Evolutionary conservation across 148 eudicot species (phyloP).

Genomic region (Chenopodium suecicum): DNA sequence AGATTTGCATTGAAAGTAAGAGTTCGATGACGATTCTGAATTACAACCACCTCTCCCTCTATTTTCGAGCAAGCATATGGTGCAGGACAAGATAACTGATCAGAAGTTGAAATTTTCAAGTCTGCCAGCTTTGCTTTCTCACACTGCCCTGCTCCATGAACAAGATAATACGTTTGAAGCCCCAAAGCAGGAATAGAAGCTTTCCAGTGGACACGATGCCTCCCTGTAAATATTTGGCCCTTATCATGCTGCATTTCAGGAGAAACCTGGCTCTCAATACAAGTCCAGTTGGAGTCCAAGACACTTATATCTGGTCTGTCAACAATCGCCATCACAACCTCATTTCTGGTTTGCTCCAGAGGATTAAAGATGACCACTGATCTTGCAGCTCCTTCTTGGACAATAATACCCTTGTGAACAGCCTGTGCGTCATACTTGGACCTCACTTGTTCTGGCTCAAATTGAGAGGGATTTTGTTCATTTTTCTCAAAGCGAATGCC

Average conservation of each 20-base stretch:
- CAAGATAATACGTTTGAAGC: constrained; percentile 79
- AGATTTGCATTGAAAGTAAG: constrained; percentile 59
- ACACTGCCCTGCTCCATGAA: constrained; percentile 61
- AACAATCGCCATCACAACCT: constrained; percentile 82
- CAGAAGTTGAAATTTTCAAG: constrained; percentile 47
- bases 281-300: constrained; percentile 93
- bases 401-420: constrained; percentile 51
- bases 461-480: constrained; percentile 74
- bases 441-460: constrained; percentile 78
- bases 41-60: constrained; percentile 53
- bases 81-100: constrained; percentile 52
- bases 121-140: constrained; percentile 69
- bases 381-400: constrained; percentile 57
- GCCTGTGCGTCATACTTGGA: constrained; percentile 82
- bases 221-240: constrained; percentile 62
- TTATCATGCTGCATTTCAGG: constrained; percentile 80
- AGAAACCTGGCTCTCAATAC: constrained; percentile 89
- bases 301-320: constrained; percentile 80
- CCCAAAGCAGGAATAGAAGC: constrained; percentile 90
- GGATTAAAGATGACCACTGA: constrained; percentile 87
- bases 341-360: constrained; percentile 78
- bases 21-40: constrained; percentile 55
- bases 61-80: constrained; percentile 71
- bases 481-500: constrained; percentile 79
- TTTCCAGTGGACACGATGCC: constrained; percentile 88